These are phyloP conservation scores for Herpetomonas samuelpessoai DNA, from an alignment of 208 protist genomes.

Conservation along the genomic window DNA sequence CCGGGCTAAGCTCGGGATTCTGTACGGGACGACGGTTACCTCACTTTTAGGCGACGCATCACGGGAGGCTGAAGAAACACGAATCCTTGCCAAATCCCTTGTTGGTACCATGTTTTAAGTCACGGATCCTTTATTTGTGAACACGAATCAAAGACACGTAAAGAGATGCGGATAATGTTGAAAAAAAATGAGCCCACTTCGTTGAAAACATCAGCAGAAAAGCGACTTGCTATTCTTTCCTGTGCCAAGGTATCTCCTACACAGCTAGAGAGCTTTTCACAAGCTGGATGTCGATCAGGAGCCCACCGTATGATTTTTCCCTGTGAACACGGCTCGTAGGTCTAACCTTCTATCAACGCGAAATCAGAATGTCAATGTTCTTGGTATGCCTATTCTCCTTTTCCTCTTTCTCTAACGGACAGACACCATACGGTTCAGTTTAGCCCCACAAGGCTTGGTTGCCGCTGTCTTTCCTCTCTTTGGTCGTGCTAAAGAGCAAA, in stretches of 20 bases:
- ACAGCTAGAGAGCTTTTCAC: neutral
- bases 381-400: neutral
- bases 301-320: too few relatives aligned
- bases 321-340: too few relatives aligned
- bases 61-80: conserved; percentile 38
- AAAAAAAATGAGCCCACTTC: too few relatives aligned
- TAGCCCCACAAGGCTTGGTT: too few relatives aligned
- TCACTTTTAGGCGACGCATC: conserved; percentile 71
- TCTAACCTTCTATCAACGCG: too few relatives aligned
- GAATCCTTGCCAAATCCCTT: conserved; percentile 24
- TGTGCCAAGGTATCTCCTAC: too few relatives aligned
- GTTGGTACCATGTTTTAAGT: conserved; percentile 28
- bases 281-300: neutral
- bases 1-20: conserved; percentile 37
- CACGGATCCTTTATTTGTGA: neutral
- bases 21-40: conserved; percentile 49
- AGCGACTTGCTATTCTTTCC: too few relatives aligned
- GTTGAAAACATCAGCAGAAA: too few relatives aligned
- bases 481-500: too few relatives aligned
- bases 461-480: too few relatives aligned
- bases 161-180: neutral
- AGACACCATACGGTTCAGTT: too few relatives aligned
- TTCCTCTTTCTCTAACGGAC: neutral
- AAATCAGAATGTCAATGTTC: neutral
- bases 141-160: neutral